These are phyloP conservation scores for Physocladia obscura DNA, from an alignment of 192 early-diverging fungal genomes.

Conservation along the genomic window DNA sequence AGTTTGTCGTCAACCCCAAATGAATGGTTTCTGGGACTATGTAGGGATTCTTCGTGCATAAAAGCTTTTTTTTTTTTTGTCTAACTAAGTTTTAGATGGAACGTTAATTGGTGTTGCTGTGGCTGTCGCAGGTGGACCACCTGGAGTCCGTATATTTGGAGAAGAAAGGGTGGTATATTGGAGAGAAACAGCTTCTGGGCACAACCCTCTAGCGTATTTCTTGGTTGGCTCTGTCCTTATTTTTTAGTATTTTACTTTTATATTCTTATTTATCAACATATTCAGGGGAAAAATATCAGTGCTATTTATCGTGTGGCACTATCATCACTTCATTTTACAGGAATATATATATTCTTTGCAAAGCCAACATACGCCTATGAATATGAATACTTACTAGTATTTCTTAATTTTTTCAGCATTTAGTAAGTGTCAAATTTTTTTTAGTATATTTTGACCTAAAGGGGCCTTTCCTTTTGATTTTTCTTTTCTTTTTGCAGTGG, in stretches of 20 bases:
- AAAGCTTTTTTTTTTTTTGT: too few relatives aligned
- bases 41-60: too few relatives aligned
- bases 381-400: constrained; percentile 29
- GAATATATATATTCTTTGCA: constrained; percentile 36
- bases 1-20: constrained; percentile 17
- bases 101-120: constrained; percentile 19
- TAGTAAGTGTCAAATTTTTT: constrained; percentile 27
- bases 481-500: constrained; percentile 8
- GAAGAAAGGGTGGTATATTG: constrained; percentile 37
- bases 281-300: constrained; percentile 40
- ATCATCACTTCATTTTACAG: constrained; percentile 43
- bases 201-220: constrained; percentile 28
- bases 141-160: constrained; percentile 34
- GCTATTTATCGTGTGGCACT: constrained; percentile 36
- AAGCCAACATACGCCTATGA: constrained; percentile 29
- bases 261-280: too few relatives aligned
- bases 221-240: too few relatives aligned
- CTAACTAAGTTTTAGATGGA: not conserved
- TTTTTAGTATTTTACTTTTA: too few relatives aligned
- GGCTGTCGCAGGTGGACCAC: constrained; percentile 31
- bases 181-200: constrained; percentile 40
- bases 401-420: constrained; percentile 47
- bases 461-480: not conserved
- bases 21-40: constrained; percentile 24
- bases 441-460: not conserved